A percentile compares a stretch with the other conserved stretches of the same genome.
Conservation (phyloP, 139 green algal species). For the Micromonas pusilla region DNA sequence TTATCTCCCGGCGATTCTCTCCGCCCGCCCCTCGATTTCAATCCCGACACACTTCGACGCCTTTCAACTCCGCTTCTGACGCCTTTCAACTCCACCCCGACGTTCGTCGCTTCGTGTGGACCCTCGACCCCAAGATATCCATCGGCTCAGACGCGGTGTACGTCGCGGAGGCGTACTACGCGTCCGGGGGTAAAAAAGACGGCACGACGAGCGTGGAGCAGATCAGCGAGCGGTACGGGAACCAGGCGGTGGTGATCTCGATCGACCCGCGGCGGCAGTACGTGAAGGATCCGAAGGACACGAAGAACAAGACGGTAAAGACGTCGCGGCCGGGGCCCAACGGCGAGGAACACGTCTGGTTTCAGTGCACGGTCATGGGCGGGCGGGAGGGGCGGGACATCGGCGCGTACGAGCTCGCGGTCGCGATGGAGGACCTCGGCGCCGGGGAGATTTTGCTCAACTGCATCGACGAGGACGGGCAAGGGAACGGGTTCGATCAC, state of each 20-base stretch:
- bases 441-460: slow-evolving; percentile 98
- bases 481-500: slow-evolving; percentile 77
- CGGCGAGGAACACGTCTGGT: slow-evolving; percentile 96
- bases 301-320: slow-evolving; percentile 53
- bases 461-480: slow-evolving; percentile 82
- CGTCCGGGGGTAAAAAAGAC: slow-evolving; percentile 1
- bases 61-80: too few species aligned
- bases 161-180: slow-evolving; percentile 33
- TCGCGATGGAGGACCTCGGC: slow-evolving; percentile 81
- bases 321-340: slow-evolving; percentile 60
- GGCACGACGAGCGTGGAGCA: slow-evolving; percentile 85
- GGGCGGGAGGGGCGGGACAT: slow-evolving; percentile 83
- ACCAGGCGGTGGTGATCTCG: slow-evolving; percentile 77
- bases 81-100: too few species aligned
- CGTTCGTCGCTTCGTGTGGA: too few species aligned
- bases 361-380: slow-evolving; percentile 91
- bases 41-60: too few species aligned
- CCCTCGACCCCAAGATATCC: too few species aligned
- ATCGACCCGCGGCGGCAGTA: slow-evolving; percentile 90
- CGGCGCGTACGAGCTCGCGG: slow-evolving; percentile 82
- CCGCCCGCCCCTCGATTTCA: too few species aligned
- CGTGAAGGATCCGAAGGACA: slow-evolving; percentile 56
- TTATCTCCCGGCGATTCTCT: too few species aligned
- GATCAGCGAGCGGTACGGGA: slow-evolving; percentile 88
- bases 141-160: slow-evolving; percentile 77